Evolutionary conservation across 768 basidiomycete genomes (phyloP).

Genomic region (Trametes elegans): DNA sequence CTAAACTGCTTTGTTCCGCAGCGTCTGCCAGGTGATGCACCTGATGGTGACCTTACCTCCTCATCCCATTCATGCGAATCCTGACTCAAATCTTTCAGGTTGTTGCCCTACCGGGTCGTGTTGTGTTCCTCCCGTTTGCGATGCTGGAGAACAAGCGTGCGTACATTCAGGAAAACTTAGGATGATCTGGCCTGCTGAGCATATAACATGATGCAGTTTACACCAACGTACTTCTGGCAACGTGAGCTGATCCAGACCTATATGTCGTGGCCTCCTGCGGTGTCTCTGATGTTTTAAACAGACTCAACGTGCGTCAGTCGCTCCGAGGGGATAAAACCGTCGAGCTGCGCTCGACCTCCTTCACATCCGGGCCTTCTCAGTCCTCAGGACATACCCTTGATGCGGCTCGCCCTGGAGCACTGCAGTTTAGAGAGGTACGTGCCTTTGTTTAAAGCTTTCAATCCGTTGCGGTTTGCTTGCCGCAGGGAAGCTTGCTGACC

Average conservation of each 20-base stretch:
- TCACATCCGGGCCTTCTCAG: background rate
- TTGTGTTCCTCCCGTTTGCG: background rate
- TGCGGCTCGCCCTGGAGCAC: background rate
- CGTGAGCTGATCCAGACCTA: background rate
- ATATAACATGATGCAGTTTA: background rate
- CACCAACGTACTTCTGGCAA: background rate
- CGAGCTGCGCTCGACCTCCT: background rate
- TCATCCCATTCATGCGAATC: background rate
- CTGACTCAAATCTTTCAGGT: background rate
- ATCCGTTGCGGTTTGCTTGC: background rate
- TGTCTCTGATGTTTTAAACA: background rate
- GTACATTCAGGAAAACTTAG: background rate
- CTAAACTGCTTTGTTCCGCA: background rate
- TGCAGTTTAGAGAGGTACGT: background rate
- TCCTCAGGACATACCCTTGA: background rate
- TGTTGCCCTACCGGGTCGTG: background rate
- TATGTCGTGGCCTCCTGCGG: too few species aligned
- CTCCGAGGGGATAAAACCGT: background rate
- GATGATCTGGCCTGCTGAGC: too few species aligned
- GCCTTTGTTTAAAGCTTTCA: background rate
- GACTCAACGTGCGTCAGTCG: background rate
- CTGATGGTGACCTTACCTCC: background rate
- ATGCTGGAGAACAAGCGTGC: slow-evolving; percentile 4
- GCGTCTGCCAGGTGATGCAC: background rate
- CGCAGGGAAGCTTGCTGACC: background rate